These are phyloP conservation scores for Neobulgaria alba DNA, from an alignment of 2,329 filamentous ascomycete genomes.

Conservation along the genomic window DNA sequence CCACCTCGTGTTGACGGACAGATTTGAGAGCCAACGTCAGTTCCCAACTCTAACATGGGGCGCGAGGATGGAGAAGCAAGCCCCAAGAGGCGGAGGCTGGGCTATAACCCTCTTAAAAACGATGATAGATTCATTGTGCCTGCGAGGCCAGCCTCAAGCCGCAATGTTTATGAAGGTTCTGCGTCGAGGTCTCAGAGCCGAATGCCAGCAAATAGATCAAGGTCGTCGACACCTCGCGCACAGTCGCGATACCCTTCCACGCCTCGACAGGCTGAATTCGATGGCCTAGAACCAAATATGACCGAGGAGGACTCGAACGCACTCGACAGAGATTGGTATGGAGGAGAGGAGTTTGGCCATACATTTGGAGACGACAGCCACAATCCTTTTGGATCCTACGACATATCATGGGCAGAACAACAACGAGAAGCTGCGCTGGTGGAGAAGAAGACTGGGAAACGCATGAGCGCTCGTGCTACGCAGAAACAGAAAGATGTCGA, in stretches of 20 bases:
- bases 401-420: constrained; percentile 58
- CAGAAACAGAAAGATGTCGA: constrained; percentile 93
- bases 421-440: constrained; percentile 67
- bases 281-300: constrained; percentile 52
- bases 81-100: constrained; percentile 59
- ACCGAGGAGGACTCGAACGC: constrained; percentile 63
- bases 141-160: constrained; percentile 16
- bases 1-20: neutral
- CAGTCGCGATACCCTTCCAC: constrained; percentile 28
- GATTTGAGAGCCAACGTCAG: neutral
- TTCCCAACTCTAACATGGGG: constrained; percentile 26
- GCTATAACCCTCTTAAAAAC: constrained; percentile 44
- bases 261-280: constrained; percentile 44
- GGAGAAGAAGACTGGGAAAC: constrained; percentile 70
- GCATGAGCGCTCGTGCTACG: constrained; percentile 64
- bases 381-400: constrained; percentile 78
- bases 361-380: constrained; percentile 87
- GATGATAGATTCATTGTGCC: constrained; percentile 45
- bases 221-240: constrained; percentile 27
- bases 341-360: constrained; percentile 74
- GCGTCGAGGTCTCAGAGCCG: constrained; percentile 32
- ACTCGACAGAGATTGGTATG: constrained; percentile 89
- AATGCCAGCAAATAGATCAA: constrained; percentile 20
- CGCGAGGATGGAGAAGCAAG: constrained; percentile 35
- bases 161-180: constrained; percentile 25